These are phyloP conservation scores for Colletotrichum sp. DNA, from an alignment of 2,329 filamentous ascomycete genomes.

Conservation along the genomic window DNA sequence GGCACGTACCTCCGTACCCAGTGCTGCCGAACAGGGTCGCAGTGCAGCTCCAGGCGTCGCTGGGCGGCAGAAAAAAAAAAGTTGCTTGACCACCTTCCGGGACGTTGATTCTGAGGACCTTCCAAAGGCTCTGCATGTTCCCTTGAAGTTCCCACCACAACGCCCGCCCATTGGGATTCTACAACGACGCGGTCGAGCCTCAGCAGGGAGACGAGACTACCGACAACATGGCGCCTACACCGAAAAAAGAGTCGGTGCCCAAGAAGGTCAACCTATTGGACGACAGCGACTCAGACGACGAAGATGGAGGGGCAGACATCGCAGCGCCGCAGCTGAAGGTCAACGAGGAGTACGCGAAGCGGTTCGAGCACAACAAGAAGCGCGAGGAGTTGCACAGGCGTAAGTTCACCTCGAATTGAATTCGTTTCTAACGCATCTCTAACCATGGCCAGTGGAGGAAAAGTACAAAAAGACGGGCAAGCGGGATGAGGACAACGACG, in stretches of 20 bases:
- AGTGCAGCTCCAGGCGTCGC: background rate
- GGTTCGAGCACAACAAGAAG: conserved; percentile 98
- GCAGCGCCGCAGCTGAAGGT: conserved; percentile 68
- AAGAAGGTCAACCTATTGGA: conserved; percentile 60
- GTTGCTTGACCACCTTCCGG: conserved; percentile 16
- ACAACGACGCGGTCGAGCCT: background rate
- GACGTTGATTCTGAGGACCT: background rate
- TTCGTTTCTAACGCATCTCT: background rate
- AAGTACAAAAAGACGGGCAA: conserved; percentile 67
- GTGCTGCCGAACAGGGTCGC: background rate
- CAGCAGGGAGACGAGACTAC: background rate
- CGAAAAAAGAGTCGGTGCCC: conserved; percentile 18
- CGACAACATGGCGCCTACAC: conserved; percentile 1
- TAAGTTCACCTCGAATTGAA: conserved; percentile 39
- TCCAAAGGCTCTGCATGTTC: background rate
- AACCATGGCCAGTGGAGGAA: conserved; percentile 72
- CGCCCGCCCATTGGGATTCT: background rate
- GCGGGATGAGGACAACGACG: conserved; percentile 52
- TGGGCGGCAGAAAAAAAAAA: conserved; percentile 21
- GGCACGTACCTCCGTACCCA: background rate
- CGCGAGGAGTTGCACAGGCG: conserved; percentile 80
- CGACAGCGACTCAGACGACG: conserved; percentile 57
- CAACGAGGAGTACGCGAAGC: conserved; percentile 86
- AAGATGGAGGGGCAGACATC: conserved; percentile 41
- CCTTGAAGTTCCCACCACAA: background rate